A percentile compares a stretch with the other conserved stretches of the same genome.
Evolutionary conservation across 768 basidiomycete genomes (phyloP).

Genomic region (Phlebiopsis flavidoalba): DNA sequence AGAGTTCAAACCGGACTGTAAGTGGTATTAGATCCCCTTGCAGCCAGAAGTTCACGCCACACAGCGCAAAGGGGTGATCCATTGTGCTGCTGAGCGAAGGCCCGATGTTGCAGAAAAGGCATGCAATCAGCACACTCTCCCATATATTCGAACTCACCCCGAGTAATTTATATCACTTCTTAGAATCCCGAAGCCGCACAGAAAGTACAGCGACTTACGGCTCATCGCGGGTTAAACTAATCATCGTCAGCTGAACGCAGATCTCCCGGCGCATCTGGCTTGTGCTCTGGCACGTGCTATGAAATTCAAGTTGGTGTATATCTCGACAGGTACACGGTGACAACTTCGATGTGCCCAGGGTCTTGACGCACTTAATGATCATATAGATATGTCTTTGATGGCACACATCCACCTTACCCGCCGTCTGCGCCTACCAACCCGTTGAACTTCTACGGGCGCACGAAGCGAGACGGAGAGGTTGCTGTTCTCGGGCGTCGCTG

Average conservation of each 20-base stretch:
- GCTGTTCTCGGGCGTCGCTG: constrained; percentile 59
- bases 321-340: constrained; percentile 67
- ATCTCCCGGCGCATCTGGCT: constrained; percentile 70
- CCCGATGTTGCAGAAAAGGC: constrained; percentile 93
- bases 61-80: constrained; percentile 64
- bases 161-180: neutral
- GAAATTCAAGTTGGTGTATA: constrained; percentile 75
- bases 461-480: constrained; percentile 84
- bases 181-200: constrained; percentile 68
- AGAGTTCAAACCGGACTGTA: constrained; percentile 66
- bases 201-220: constrained; percentile 35
- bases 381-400: constrained; percentile 93
- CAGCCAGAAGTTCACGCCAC: neutral
- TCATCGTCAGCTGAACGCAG: constrained; percentile 64
- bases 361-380: constrained; percentile 1
- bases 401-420: constrained; percentile 85
- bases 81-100: constrained; percentile 91
- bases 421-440: constrained; percentile 74
- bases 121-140: constrained; percentile 14
- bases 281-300: constrained; percentile 54
- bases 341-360: neutral
- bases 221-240: neutral
- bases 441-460: constrained; percentile 81
- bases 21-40: constrained; percentile 21
- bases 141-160: neutral